Percentiles rank a stretch among this genome's conserved stretches.
Evolutionary conservation across 257 asterid genomes (phyloP).

Genomic region (Primulina eburnea): DNA sequence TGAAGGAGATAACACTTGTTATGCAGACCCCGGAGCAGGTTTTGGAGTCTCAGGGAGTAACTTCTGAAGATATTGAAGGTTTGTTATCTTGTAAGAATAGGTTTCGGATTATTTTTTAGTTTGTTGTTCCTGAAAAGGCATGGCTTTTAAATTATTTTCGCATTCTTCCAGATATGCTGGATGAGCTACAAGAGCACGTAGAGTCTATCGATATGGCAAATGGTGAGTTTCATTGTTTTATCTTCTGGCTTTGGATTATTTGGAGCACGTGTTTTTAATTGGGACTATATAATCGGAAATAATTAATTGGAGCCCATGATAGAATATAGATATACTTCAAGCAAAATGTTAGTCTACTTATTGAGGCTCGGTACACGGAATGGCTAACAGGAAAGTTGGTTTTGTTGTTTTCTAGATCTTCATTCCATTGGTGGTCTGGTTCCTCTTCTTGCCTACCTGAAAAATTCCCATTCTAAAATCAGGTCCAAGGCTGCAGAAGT

Average conservation of each 20-base stretch:
- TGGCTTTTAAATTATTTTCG: neutral
- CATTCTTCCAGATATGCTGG: conserved; percentile 59
- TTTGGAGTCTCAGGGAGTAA: conserved; percentile 77
- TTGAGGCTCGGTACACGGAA: neutral
- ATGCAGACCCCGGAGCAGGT: conserved; percentile 84
- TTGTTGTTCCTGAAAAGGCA: neutral
- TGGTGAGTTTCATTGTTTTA: conserved; percentile 50
- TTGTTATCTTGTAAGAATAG: neutral
- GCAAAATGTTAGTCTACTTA: no score
- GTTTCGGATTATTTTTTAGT: neutral
- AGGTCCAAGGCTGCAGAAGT: conserved; percentile 97
- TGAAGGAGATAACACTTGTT: conserved; percentile 86
- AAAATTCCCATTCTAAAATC: conserved; percentile 67
- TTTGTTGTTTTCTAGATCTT: conserved; percentile 49
- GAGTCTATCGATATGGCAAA: conserved; percentile 91
- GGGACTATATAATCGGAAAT: neutral
- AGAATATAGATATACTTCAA: no score
- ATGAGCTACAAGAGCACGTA: conserved; percentile 94
- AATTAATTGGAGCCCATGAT: neutral
- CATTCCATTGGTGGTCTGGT: conserved; percentile 82
- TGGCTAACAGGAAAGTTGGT: conserved; percentile 13
- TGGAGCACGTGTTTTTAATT: neutral
- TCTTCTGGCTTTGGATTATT: neutral
- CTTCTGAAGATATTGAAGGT: conserved; percentile 80
- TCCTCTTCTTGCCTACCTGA: conserved; percentile 72